Base-by-base conservation (phyloP, 2,329 filamentous ascomycete genomes). In the Aspergillus uvarum region DNA sequence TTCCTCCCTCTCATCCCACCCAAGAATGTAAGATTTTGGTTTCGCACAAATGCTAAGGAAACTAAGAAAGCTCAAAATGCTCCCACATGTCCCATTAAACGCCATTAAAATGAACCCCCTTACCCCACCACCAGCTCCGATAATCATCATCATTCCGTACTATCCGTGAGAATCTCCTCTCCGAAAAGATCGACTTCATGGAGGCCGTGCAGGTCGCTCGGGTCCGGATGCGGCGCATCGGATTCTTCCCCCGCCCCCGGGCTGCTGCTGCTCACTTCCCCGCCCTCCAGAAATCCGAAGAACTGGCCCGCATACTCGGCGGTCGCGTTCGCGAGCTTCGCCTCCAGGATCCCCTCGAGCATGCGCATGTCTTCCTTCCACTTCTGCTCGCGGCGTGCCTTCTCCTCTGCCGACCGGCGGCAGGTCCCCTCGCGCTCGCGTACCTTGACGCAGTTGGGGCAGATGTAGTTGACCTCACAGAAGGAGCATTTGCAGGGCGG, bases 401-500 rank as follows among this genome's bases (percentile, higher is more conserved):
- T 72, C 58, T 77, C 77, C 54, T 78, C 77, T 47, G 72, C 72
- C 26, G 69, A 61, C 14, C 74, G 74, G 24, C 75, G 76, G 59
- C 77, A 79, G 6, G 70, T 72, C 2, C 75, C 75, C 51, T 78
- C 77, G 47, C 68, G 71, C 55, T 76, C 74, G 53, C 72, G 72
- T n/a, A 73, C 59, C 56, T 72, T 72, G 55, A 73, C 67, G 64
- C 78, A 80, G 63, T 79, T 80, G 5, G 77, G 78, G 59, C 78
- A 80, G 38, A 74, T 64, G 58, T 79, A 80, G 62, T 79, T 76
- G 29, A 71, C 67, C 52, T 76, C 70, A 63, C 78, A 80, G 65
- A 77, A 79, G 26, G 76, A 73, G 65, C 78, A 80, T 35, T 72
- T 75, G 67, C 78, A 80, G 8, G 76, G 74, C n/a, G 77, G 76